phyloP scores from a whole-genome alignment of 768 basidiomycete genomes.

The Hydnomerulius pinastri region DNA sequence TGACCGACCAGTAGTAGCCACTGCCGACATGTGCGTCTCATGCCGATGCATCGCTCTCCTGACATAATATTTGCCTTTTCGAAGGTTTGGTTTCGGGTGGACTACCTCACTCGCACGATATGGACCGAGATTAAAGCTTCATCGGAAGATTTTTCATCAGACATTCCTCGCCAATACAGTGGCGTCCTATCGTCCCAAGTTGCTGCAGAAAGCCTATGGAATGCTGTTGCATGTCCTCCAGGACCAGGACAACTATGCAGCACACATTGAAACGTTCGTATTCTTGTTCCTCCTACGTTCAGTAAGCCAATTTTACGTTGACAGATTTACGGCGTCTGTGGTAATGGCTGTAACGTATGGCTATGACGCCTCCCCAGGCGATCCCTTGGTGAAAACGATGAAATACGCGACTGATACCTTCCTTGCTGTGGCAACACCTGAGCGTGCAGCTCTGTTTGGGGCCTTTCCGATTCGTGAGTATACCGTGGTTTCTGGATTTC shows the following conservation, averaged over 20 bases:
- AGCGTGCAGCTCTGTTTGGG: slow-evolving; percentile 3
- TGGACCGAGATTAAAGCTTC: slow-evolving; percentile 22
- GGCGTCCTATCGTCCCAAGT: slow-evolving; percentile 13
- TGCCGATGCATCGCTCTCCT: too few species aligned
- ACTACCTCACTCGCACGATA: slow-evolving; percentile 15
- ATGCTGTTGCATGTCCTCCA: slow-evolving; percentile 8
- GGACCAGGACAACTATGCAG: slow-evolving; percentile 6
- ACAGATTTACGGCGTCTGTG: slow-evolving; percentile 6
- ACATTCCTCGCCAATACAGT: slow-evolving; percentile 13
- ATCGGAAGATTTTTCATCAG: slow-evolving; percentile 22
- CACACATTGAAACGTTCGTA: slow-evolving; percentile 13
- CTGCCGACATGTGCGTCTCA: slow-evolving; percentile 11
- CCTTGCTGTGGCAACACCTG: neutral
- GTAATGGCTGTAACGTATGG: slow-evolving; percentile 21
- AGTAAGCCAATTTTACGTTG: neutral
- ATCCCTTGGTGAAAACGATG: slow-evolving; percentile 12
- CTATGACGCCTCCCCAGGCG: slow-evolving; percentile 5
- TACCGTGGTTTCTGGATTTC: too few species aligned
- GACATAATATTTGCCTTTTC: too few species aligned
- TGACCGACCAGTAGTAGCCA: slow-evolving; percentile 8
- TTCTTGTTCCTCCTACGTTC: neutral
- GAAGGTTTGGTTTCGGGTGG: slow-evolving; percentile 23
- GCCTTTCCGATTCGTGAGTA: slow-evolving; percentile 19
- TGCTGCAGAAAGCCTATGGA: slow-evolving; percentile 13
- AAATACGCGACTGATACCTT: slow-evolving; percentile 9